Base-by-base conservation (phyloP, 805 yeast species). In the Candida khao-thaluensis region DNA sequence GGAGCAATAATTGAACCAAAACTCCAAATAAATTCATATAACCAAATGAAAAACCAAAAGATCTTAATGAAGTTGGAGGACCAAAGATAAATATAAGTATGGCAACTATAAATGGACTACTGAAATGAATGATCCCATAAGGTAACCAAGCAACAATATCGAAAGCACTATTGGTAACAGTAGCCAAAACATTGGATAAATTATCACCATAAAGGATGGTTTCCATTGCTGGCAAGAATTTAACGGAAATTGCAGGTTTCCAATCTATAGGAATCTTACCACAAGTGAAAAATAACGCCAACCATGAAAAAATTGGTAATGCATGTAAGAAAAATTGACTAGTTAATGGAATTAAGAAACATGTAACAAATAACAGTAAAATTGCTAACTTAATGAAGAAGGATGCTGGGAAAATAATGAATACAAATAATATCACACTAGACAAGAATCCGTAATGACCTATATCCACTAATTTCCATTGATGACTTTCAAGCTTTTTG, bases 71-170 rank as follows among this genome's bases (percentile, higher is more conserved):
- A 8, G 85, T 82, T 32, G 99, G 99, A 7, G 98, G 97, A 0
- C 87, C 96, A 72, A 88, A 93, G 20, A 93, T 47, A 53, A 88
- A 91, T 35, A 87, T 63, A 37, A 89, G 56, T 2, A 71, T 77
- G 0, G 97, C 91, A 28, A 86, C 85, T 4, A 91, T 77, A 56
- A 90, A 88, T 3, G 99, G 98, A 10, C 87, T 76, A n/a, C 85
- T 79, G 54, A 86, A 91, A 65, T 91, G 99, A 42, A 86, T 70
- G 10, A 93, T 57, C 2, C 99, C 99, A 57, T 91, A 91, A 1
- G 99, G 98, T 27, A 91, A 62, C 96, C 96, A 90, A 3, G 97
- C 96, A 35, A 87, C 51, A n/a, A 90, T 69, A 57, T 90, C 98
- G 40, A 86, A 66, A 5, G 79, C 51, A 2, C 83, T 59, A 44